Base-by-base conservation (phyloP, 768 basidiomycete genomes). In the Leucocoprinus birnbaumii region DNA sequence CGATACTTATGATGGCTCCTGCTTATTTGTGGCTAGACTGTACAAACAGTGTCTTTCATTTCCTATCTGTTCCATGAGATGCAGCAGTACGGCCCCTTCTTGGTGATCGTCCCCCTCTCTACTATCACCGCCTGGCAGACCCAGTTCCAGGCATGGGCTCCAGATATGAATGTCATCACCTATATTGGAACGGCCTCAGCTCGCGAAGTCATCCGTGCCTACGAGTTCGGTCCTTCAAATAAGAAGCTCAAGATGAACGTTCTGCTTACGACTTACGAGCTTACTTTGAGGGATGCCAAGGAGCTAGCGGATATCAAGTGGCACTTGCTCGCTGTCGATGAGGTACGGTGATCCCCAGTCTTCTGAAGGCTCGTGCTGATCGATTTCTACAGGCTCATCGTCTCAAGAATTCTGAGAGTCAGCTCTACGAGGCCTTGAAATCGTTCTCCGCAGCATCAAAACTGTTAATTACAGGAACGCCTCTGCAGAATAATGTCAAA, bases 71-170 rank as follows among this genome's bases (percentile, higher is more conserved):
- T 90, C 77, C 93, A 98, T 67, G 82, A 90, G 62, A 74, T 87
- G 72, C 82, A 89, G 48, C 96, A 98, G 68, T 98, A 91, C 68
- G 97, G 97, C 0, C 97, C 97, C 5, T 97, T 94, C 80, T 80
- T 98, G 51, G 93, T 98, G 62, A 95, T 99, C 62, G 97, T 99
- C 21, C 97, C 97, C 3, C 80, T 98, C 7, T 98, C 96, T 7
- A 99, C 97, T 7, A 94, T 98, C 63, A 93, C 95, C 2, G 96
- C 97, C 11, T 99, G 97, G 97, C 94, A 98, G 72, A 84, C 82
- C 48, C 95, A 98, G 68, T 97, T 99, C 69, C 82, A 83, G 40
- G 78, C 85, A 14, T 99, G 97, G 97, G 92, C 95, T 3, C 97
- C 97, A 10, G 95, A 94, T 57, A 76, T 98, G 67, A 97, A 98